These are phyloP conservation scores for Diaporthe citriasiana DNA, from an alignment of 2,329 filamentous ascomycete species.

Conservation along the genomic window DNA sequence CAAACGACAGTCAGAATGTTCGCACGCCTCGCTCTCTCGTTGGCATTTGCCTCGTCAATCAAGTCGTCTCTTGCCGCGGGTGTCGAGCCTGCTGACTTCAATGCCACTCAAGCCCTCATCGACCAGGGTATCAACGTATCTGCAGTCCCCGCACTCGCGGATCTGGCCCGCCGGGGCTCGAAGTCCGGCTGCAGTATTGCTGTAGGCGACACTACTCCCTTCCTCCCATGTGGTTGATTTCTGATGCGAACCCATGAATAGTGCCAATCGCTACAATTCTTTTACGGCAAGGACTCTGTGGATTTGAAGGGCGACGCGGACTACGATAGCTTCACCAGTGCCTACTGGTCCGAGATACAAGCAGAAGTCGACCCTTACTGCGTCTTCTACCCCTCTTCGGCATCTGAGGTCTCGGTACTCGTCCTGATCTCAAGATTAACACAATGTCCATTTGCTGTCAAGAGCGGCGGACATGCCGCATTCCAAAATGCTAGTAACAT, in stretches of 20 bases:
- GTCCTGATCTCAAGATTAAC: constrained; percentile 28
- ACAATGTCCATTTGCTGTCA: constrained; percentile 31
- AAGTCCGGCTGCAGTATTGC: neutral
- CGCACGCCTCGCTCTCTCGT: neutral
- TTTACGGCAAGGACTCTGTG: constrained; percentile 40
- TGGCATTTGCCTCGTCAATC: neutral
- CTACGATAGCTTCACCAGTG: constrained; percentile 36
- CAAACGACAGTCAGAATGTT: neutral
- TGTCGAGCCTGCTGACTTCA: constrained; percentile 36
- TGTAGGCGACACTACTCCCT: neutral
- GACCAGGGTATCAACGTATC: constrained; percentile 42
- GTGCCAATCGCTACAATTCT: constrained; percentile 36
- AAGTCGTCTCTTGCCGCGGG: neutral
- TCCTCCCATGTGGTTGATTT: neutral
- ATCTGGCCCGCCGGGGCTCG: constrained; percentile 24
- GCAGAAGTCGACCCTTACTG: constrained; percentile 38
- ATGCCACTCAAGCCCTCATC: constrained; percentile 42
- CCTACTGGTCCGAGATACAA: constrained; percentile 43
- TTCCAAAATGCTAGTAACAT: constrained; percentile 28
- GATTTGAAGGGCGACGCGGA: neutral
- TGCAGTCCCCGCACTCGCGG: constrained; percentile 36
- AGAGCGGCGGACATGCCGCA: constrained; percentile 34
- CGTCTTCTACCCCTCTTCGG: constrained; percentile 26
- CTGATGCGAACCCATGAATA: neutral
- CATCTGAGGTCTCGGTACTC: neutral